Evolutionary conservation across 768 basidiomycete species (phyloP), one percentile per base, ranked within the genome.

Genomic region (Russula dissimulans): DNA sequence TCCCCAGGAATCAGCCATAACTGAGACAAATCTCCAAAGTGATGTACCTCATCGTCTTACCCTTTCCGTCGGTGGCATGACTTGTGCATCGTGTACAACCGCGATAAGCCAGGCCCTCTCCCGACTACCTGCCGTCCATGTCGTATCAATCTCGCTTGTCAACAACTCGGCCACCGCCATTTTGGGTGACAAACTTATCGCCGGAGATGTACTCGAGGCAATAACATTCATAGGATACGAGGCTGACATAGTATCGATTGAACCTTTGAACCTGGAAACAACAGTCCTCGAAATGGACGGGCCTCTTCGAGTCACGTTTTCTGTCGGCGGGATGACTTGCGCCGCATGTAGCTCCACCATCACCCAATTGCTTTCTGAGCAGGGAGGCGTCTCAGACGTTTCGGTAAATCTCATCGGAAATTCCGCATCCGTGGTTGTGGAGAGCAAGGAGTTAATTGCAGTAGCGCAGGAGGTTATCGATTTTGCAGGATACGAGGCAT

Each of bases 321-420:
- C 85, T 0, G 74, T 92, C 9, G 81, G 77, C 0, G 90, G 89
- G 3, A 91, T 91, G 88, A 84, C 87, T 2, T 92, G 89, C 69
- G 76, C 82, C 0, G 78, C 86, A 4, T 92, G 89, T 65, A 75
- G 77, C 11, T 71, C 74, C 1, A 77, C 85, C 0, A 76, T 92
- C 59, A 79, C 78, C 0, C 72, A 76, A 15, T 69, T 76, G 29
- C 68, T 88, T 11, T 73, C 77, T 5, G 75, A 76, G 7, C 69
- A 86, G 4, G 71, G 76, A 0, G 84, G 83, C 0, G 74, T 87
- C 3, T 73, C 79, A 1, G 71, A 81, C 17, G 73, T 83, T 29
- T 69, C 72, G 1, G 80, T 91, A 65, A 81, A 78, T 67, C 76
- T 89, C 34, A 74, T 90, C 18, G 78, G 78, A 14, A 78, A 81